Evolutionary conservation across 2,329 filamentous ascomycete species (phyloP), one percentile per base, ranked within the genome.

Genomic region (Penicillium glabrum): DNA sequence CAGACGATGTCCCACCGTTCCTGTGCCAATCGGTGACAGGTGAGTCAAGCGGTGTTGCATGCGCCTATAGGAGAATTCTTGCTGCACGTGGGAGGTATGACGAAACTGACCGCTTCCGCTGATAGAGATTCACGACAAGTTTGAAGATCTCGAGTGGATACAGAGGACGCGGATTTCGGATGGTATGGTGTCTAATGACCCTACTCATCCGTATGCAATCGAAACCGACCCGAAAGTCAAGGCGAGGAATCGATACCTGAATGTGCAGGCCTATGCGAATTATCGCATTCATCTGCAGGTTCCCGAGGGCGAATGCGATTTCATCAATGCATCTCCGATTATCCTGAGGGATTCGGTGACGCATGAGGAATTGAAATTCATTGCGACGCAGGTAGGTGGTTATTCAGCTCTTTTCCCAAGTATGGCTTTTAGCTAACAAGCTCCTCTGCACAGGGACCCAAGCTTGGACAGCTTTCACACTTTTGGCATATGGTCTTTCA

Each of bases 401-500:
- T 43, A 29, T 24, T n/a, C 43, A 19, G 19, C 4, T 13, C 37
- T 29, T 19, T 39, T 16, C 24, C 14, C 6, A 14, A 5, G 44
- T 24, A 14, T 27, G n/a, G 26, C 27, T 26, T 21, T 43, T 27
- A 26, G 11, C 49, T 51, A 45, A 51, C 24, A 1, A 9, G 6
- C 14, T 23, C 6, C 13, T 13, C 23, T 33, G 31, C 5, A 33
- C 13, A 87, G 78, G 95, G 95, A 0, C 95, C 95, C 6, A 96
- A 93, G 68, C 75, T 82, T 58, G 84, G 85, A 26, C 90, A 89
- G 16, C 82, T 89, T 54, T 85, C 87, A 63, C 91, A 96, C 69
- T 90, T 96, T 63, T 99, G 93, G 90, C 90, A 95, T 69, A 99
- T 99, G 95, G 81, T 97, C 35, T 90, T 90, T 72, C 88, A 96